Conservation (phyloP, 257 asterid species). For the Coffea eugenioides region DNA sequence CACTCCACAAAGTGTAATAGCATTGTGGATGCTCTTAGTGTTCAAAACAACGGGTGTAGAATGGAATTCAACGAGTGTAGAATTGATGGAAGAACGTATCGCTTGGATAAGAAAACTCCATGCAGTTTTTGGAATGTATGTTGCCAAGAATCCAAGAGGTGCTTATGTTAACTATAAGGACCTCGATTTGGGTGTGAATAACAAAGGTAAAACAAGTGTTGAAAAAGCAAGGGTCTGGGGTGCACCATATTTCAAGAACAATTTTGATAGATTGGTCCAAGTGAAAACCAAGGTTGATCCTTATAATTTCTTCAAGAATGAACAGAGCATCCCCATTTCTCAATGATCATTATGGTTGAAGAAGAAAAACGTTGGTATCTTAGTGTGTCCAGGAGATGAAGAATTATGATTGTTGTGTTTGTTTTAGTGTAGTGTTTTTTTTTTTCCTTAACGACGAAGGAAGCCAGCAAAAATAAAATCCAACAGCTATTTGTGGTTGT, state of each 20-base stretch:
- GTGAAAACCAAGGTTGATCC: slow-evolving; percentile 10
- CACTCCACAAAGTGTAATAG: no score
- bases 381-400: not conserved
- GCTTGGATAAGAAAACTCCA: slow-evolving; percentile 1
- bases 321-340: slow-evolving; percentile 6
- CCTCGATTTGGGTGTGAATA: slow-evolving; percentile 17
- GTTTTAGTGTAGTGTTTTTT: not conserved
- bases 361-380: not conserved
- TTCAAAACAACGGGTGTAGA: not conserved
- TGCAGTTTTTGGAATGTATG: not conserved
- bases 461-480: not conserved
- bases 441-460: not conserved
- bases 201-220: not conserved
- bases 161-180: slow-evolving; percentile 12
- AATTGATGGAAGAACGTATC: not conserved
- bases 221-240: slow-evolving; percentile 4
- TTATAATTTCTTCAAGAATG: slow-evolving; percentile 9
- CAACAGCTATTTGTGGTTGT: not conserved
- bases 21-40: no score
- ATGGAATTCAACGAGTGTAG: not conserved
- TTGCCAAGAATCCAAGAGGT: slow-evolving; percentile 7
- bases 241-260: not conserved
- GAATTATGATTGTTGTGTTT: not conserved
- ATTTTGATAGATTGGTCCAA: slow-evolving; percentile 4
- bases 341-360: not conserved